Base-by-base conservation (phyloP, 306 rosid genomes). In the Luffa aegyptiaca region DNA sequence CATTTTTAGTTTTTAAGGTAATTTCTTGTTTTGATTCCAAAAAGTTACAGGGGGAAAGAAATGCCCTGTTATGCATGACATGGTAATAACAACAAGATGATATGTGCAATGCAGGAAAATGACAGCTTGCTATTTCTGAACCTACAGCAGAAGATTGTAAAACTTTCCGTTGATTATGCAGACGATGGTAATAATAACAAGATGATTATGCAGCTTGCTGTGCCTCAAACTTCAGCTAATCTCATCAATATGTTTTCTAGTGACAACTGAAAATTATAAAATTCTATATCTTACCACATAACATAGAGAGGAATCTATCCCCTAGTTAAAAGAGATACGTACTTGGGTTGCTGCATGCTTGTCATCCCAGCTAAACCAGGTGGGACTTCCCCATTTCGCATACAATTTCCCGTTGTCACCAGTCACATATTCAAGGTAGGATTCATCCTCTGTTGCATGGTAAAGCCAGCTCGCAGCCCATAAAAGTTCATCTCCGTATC, bases 361-460 rank as follows among this genome's bases (percentile, higher is more conserved):
- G 89, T 89, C 90, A 84, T 96, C 99, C 99, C 99, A 96, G 81
- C 99, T 93, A 87, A 96, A 96, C 99, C 99, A 96, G 76, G 92
- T 90, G 14, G 99, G 98, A 80, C 86, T 86, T 83, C 89, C 98
- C 79, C 80, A 96, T 12, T 91, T 53, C 63, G 98, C 99, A 81
- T 51, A 93, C 26, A 81, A 83, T 41, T 88, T 82, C 82, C 98
- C 99, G 36, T 82, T 82, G 58, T 84, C 80, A 45, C 97, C 94
- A 58, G 89, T 83, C 83, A 90, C 99, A 70, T 86, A 95, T 46
- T 88, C 18, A 80, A 95, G 88, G 83, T 93, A 95, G 53, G 88
- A 45, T 42, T 83, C 84, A 80, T 93, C 97, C 46, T 83, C 84
- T 42, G 98, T 93, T 36, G 99, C 99, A 86, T 93, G 97, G 85